Evolutionary conservation across 2,329 filamentous ascomycete genomes (phyloP).

Genomic region (Atkinsonella hypoxylon): DNA sequence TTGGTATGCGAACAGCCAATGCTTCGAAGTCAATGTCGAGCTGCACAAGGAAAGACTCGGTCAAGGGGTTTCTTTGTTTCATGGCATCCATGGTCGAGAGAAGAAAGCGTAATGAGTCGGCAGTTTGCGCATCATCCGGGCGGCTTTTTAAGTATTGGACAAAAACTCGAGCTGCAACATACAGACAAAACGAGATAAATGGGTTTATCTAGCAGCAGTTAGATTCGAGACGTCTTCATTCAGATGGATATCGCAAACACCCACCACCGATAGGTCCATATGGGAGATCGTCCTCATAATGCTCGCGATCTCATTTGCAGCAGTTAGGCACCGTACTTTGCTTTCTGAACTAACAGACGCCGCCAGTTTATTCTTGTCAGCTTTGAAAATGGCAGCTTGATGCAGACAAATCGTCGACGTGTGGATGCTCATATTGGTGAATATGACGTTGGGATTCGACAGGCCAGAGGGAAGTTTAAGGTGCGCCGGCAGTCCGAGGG

Average conservation of each 20-base stretch:
- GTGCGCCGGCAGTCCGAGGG: conserved; percentile 67
- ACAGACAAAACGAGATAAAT: conserved; percentile 89
- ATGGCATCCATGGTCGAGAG: conserved; percentile 82
- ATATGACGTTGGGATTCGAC: conserved; percentile 72
- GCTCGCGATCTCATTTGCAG: conserved; percentile 83
- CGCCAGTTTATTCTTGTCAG: conserved; percentile 75
- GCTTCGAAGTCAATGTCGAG: conserved; percentile 83
- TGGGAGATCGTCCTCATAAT: conserved; percentile 95
- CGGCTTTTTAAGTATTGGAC: conserved; percentile 91
- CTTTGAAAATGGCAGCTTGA: conserved; percentile 95
- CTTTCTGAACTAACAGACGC: conserved; percentile 73
- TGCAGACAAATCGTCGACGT: conserved; percentile 96
- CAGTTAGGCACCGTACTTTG: conserved; percentile 84
- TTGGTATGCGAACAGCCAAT: conserved; percentile 49
- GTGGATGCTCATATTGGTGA: conserved; percentile 94
- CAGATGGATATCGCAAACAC: conserved; percentile 18
- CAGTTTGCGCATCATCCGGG: conserved; percentile 70
- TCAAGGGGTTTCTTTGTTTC: conserved; percentile 78
- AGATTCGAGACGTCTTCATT: no score
- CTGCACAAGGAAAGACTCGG: conserved; percentile 89
- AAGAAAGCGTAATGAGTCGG: conserved; percentile 78
- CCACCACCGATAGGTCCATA: conserved; percentile 69
- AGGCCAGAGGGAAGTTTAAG: conserved; percentile 70
- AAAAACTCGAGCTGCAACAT: conserved; percentile 90
- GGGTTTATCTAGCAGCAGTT: conserved; percentile 63